A percentile compares a stretch with the other conserved stretches of the same genome.
These are phyloP conservation scores for Penium margaritaceum DNA, from an alignment of 139 green algal species.

Conservation along the genomic window DNA sequence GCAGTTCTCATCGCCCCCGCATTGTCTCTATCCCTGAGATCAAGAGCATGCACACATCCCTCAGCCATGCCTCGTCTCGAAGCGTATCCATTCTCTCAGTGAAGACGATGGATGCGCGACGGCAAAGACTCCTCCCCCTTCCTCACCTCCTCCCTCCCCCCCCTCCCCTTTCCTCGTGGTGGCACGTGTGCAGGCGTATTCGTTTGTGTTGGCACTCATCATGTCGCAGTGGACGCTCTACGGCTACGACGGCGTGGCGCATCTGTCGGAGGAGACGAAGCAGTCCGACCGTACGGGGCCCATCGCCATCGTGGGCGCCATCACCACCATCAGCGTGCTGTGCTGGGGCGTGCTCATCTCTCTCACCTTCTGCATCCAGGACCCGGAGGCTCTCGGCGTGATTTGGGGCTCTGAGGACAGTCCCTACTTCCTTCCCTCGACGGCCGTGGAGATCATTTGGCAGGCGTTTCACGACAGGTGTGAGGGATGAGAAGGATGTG, in stretches of 20 bases:
- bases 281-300: constrained; percentile 9
- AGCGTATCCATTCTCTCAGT: too few species aligned
- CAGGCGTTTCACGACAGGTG: too few species aligned
- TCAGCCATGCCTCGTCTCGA: too few species aligned
- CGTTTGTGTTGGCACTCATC: constrained; percentile 6
- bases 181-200: not conserved
- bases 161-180: not conserved
- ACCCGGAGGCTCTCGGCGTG: too few species aligned
- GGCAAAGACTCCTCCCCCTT: not conserved
- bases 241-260: constrained; percentile 19
- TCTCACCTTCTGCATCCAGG: constrained; percentile 25
- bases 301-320: not conserved
- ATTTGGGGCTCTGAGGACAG: too few species aligned
- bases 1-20: too few species aligned
- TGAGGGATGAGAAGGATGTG: too few species aligned
- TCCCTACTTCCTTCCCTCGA: too few species aligned
- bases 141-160: not conserved
- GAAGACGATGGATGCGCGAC: too few species aligned
- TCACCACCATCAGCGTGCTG: not conserved
- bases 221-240: constrained; percentile 20
- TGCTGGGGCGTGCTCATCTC: constrained; percentile 13
- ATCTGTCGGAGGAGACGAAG: constrained; percentile 26
- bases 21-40: too few species aligned
- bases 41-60: too few species aligned
- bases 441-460: too few species aligned